These are phyloP conservation scores for Syzygium oleosum DNA, from an alignment of 345 rosid genomes.

Conservation along the genomic window DNA sequence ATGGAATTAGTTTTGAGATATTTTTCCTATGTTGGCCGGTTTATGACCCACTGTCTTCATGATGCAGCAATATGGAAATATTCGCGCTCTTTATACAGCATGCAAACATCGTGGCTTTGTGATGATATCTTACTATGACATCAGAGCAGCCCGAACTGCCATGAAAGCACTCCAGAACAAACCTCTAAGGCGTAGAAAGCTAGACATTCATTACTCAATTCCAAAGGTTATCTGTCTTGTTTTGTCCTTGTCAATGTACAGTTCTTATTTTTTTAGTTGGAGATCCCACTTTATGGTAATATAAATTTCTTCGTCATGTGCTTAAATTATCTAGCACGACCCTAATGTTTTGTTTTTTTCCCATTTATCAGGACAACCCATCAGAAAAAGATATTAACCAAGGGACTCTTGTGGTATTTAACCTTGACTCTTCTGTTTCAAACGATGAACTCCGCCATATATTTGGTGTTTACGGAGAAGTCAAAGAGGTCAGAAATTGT, in stretches of 20 bases:
- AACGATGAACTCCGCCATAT: constrained; percentile 24
- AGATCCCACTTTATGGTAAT: neutral
- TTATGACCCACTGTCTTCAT: neutral
- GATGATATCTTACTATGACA: constrained; percentile 48
- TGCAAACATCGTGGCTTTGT: constrained; percentile 52
- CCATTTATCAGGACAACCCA: constrained; percentile 19
- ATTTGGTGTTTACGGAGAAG: constrained; percentile 26
- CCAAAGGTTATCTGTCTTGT: constrained; percentile 28
- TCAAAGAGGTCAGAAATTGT: constrained; percentile 20
- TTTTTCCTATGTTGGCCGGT: neutral
- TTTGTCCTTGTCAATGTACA: neutral
- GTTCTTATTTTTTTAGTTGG: neutral
- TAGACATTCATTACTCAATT: constrained; percentile 45
- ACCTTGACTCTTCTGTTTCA: constrained; percentile 27
- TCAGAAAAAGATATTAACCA: constrained; percentile 25
- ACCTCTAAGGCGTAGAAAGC: constrained; percentile 27
- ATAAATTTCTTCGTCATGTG: neutral
- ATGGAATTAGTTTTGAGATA: neutral
- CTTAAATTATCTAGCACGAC: neutral
- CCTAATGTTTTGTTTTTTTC: neutral
- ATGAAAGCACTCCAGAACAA: constrained; percentile 41
- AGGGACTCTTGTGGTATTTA: constrained; percentile 21
- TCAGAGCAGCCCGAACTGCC: constrained; percentile 46
- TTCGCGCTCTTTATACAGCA: constrained; percentile 33
- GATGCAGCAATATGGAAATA: constrained; percentile 42